phyloP scores from a whole-genome alignment of 352 stramenopile species.

The Lagenidium giganteum region DNA sequence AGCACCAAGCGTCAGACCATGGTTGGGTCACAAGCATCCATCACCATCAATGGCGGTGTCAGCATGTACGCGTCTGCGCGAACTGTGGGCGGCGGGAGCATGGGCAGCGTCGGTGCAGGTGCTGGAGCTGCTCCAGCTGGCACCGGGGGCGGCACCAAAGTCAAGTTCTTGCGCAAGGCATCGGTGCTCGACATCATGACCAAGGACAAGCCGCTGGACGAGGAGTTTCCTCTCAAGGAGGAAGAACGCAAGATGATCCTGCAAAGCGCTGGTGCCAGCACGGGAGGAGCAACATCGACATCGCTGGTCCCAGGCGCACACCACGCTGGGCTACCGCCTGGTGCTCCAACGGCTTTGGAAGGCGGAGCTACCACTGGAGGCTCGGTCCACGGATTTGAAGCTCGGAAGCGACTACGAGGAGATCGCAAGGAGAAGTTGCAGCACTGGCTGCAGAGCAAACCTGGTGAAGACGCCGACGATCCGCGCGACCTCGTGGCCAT shows the following conservation, averaged over 20 bases:
- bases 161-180: slow-evolving; percentile 8
- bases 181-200: slow-evolving; percentile 71
- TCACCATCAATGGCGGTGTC: not conserved
- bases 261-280: slow-evolving; percentile 2
- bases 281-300: slow-evolving; percentile 6
- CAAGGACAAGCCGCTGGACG: slow-evolving; percentile 35
- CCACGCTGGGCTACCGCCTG: slow-evolving; percentile 3
- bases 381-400: slow-evolving; percentile 75
- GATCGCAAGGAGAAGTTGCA: slow-evolving; percentile 64
- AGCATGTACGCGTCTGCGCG: too few relatives aligned
- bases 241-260: slow-evolving; percentile 47
- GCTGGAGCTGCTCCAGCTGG: too few relatives aligned
- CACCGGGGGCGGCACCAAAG: not conserved
- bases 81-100: too few relatives aligned
- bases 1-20: too few relatives aligned
- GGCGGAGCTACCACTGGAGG: slow-evolving; percentile 6
- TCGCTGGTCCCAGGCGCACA: too few relatives aligned
- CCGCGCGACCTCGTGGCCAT: slow-evolving; percentile 89
- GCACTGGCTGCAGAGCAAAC: slow-evolving; percentile 66
- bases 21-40: too few relatives aligned
- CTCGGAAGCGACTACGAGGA: slow-evolving; percentile 65
- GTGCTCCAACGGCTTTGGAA: slow-evolving; percentile 1
- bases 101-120: too few relatives aligned
- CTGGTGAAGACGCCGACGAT: slow-evolving; percentile 88
- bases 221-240: slow-evolving; percentile 54